Conservation (phyloP, 1,284 basidiomycete species). For the Lignosus rhinocerotis region DNA sequence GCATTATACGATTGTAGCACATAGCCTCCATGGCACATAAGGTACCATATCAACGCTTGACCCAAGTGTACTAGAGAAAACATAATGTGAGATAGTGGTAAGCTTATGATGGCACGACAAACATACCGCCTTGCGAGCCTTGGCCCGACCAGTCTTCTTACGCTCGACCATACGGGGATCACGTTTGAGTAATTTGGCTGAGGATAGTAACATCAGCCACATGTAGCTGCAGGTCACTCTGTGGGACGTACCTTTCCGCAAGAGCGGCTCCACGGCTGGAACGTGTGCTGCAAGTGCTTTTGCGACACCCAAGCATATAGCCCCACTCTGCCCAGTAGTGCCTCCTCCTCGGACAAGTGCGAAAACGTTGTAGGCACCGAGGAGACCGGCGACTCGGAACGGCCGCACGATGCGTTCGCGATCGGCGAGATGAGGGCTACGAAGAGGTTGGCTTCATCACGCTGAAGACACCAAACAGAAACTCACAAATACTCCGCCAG, state of each 20-base stretch:
- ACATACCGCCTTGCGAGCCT: constrained; percentile 90
- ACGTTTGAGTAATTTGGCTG: constrained; percentile 86
- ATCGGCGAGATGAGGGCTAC: constrained; percentile 61
- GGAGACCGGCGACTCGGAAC: constrained; percentile 79
- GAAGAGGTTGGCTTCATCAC: not conserved
- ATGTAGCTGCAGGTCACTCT: not conserved
- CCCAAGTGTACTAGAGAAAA: constrained; percentile 78
- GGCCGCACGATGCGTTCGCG: constrained; percentile 83
- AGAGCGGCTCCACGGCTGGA: constrained; percentile 61
- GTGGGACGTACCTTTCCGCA: constrained; percentile 64
- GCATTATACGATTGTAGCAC: constrained; percentile 16
- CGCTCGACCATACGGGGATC: constrained; percentile 98
- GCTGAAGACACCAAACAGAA: not conserved
- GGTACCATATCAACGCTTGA: constrained; percentile 75
- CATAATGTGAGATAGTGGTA: not conserved
- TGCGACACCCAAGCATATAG: constrained; percentile 82
- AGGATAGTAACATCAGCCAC: not conserved
- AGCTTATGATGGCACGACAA: not conserved
- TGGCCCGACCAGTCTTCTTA: constrained; percentile 92
- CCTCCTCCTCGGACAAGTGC: constrained; percentile 89
- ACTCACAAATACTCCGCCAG: constrained; percentile 74
- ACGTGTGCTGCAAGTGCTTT: constrained; percentile 78
- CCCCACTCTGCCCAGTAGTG: constrained; percentile 88
- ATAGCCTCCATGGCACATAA: not conserved
- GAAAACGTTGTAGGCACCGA: constrained; percentile 94